Evolutionary conservation across 2,329 filamentous ascomycete species (phyloP).

Genomic region (Dendryphion nanum): DNA sequence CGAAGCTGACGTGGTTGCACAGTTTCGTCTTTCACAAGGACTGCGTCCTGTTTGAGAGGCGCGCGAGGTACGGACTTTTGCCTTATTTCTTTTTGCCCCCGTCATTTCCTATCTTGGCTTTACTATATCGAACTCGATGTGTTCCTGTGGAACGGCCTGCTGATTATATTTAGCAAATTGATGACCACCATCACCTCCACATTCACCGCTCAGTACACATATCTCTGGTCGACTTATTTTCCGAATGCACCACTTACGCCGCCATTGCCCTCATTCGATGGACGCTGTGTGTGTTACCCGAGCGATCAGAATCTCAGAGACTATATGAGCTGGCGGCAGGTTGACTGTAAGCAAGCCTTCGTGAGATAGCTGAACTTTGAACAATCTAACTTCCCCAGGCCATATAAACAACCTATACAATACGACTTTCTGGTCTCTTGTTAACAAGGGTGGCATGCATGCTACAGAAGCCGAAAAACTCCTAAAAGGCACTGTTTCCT

Average conservation of each 20-base stretch:
- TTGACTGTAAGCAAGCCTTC: slow-evolving; percentile 71
- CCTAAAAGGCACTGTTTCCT: slow-evolving; percentile 76
- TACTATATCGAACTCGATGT: too few species aligned
- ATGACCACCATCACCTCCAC: slow-evolving; percentile 88
- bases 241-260: slow-evolving; percentile 66
- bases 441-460: slow-evolving; percentile 73
- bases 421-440: slow-evolving; percentile 90
- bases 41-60: slow-evolving; percentile 79
- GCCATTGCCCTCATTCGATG: slow-evolving; percentile 88
- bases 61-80: slow-evolving; percentile 63
- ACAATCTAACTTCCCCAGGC: slow-evolving; percentile 55
- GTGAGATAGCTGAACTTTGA: background rate
- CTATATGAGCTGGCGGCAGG: slow-evolving; percentile 96
- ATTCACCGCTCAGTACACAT: slow-evolving; percentile 88
- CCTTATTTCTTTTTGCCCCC: slow-evolving; percentile 6
- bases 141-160: slow-evolving; percentile 5
- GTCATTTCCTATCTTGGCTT: background rate
- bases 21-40: slow-evolving; percentile 89
- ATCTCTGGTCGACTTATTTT: slow-evolving; percentile 76
- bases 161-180: slow-evolving; percentile 65
- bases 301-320: slow-evolving; percentile 78
- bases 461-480: slow-evolving; percentile 76
- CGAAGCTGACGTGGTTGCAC: slow-evolving; percentile 37
- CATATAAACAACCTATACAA: slow-evolving; percentile 99
- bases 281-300: slow-evolving; percentile 86